Conservation (phyloP, 2,329 filamentous ascomycete genomes). For the Colletotrichum eleusines region DNA sequence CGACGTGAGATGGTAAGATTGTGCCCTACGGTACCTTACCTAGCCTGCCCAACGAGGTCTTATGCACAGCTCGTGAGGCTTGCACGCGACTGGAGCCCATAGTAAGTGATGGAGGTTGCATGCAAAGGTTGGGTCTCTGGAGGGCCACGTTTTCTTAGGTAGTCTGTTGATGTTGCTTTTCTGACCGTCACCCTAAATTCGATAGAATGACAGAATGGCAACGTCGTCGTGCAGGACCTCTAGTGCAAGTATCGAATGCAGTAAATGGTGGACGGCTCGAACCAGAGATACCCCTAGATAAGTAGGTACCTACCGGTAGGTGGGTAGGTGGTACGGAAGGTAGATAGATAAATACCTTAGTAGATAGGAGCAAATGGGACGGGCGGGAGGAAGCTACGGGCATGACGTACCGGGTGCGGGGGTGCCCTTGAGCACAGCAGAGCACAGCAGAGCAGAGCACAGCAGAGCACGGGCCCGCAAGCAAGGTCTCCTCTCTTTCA, state of each 20-base stretch:
- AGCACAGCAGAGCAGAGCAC: too few species aligned
- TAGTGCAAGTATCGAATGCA: neutral
- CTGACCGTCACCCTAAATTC: neutral
- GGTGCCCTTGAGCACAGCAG: constrained; percentile 11
- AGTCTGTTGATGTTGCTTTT: neutral
- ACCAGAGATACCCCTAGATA: constrained; percentile 8
- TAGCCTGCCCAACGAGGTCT: constrained; percentile 32
- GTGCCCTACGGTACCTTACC: constrained; percentile 37
- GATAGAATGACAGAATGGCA: constrained; percentile 3
- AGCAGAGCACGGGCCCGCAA: constrained; percentile 6
- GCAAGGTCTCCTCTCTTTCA: constrained; percentile 21
- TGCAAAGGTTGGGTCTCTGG: neutral
- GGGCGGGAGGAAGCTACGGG: constrained; percentile 35
- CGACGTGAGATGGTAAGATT: constrained; percentile 20
- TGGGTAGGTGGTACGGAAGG: too few species aligned
- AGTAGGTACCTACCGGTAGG: too few species aligned
- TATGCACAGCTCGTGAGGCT: constrained; percentile 16
- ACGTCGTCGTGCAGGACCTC: constrained; percentile 19
- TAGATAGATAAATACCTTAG: too few species aligned
- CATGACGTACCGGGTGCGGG: constrained; percentile 39
- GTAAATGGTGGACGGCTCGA: neutral
- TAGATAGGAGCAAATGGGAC: constrained; percentile 25
- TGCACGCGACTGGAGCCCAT: neutral
- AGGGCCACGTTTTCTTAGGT: neutral
- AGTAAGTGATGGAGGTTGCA: neutral